Evolutionary conservation across 2,329 filamentous ascomycete species (phyloP), one percentile per base, ranked within the genome.

Genomic region (Curvularia verruculosa): DNA sequence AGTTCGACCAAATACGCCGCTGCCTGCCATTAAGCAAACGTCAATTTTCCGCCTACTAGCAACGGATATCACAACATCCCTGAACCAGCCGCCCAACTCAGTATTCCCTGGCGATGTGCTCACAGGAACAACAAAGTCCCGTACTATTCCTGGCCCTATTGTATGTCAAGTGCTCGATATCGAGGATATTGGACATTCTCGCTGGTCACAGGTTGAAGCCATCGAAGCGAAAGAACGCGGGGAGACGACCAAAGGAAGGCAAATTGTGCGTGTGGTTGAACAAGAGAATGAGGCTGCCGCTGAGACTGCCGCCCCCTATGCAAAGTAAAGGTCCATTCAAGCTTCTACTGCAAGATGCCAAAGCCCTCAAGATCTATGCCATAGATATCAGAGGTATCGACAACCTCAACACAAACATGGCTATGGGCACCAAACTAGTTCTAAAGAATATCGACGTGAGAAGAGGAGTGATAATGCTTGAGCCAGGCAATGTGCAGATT

Each of bases 161-260:
- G 81, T 89, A 3, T 88, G 95, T 1, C 95, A 98, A 75, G 85
- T 98, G 0, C 79, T 96, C 1, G 92, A 96, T 67, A 82, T 98
- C 7, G 89, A 96, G 71, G 93, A 98, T 71, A 83, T 98, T 19
- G 84, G 88, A 2, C 83, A 85, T 50, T 92, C 89, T 66, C 84
- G 89, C 49, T 96, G 93, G 91, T 89, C 91, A 62, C 92, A 97
- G 75, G 84, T 96, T 29, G 92, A 97, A 74, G 87, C 88, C 31
- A 85, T 95, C 6, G 90, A 94, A 75, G 84, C 87, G 41, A 81
- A 87, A 43, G 87, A 89, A 68, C 83, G 89, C 12, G 91, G 91
- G 0, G 90, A 94, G 77, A 85, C 81, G 62, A 91, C 84, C 0
- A 84, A 86, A 39, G 95, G 95, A 0, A 80, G 92, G 9, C 90